These are phyloP conservation scores for Nitzschia inconspicua DNA, from an alignment of 108 stramenopile species.

Conservation along the genomic window DNA sequence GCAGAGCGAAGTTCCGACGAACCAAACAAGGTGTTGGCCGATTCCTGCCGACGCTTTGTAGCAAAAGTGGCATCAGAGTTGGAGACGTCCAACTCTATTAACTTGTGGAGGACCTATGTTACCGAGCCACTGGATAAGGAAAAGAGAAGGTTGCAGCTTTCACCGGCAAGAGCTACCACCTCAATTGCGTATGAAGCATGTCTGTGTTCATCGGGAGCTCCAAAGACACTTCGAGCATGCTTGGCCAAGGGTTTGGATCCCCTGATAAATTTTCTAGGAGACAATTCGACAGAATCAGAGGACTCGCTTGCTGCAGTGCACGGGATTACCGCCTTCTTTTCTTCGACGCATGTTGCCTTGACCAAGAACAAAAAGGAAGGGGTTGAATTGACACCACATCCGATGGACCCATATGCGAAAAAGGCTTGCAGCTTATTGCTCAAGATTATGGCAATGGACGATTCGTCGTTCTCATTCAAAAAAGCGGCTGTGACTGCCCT, in stretches of 20 bases:
- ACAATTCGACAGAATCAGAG: slow-evolving; percentile 40
- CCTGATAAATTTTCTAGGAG: slow-evolving; percentile 23
- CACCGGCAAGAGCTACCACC: slow-evolving; percentile 50
- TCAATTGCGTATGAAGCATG: slow-evolving; percentile 78
- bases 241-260: slow-evolving; percentile 45
- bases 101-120: slow-evolving; percentile 63
- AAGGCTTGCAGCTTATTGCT: slow-evolving; percentile 32
- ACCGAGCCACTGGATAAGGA: slow-evolving; percentile 34
- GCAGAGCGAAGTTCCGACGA: slow-evolving; percentile 2
- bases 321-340: slow-evolving; percentile 69
- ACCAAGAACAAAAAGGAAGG: slow-evolving; percentile 30
- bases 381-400: slow-evolving; percentile 68
- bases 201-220: slow-evolving; percentile 60
- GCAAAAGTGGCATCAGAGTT: slow-evolving; percentile 47
- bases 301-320: slow-evolving; percentile 49
- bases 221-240: slow-evolving; percentile 53
- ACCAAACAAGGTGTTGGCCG: slow-evolving; percentile 48
- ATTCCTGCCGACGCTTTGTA: slow-evolving; percentile 54
- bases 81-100: slow-evolving; percentile 25
- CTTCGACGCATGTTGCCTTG: slow-evolving; percentile 56
- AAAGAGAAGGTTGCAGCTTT: slow-evolving; percentile 30
- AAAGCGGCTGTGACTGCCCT: slow-evolving; percentile 11
- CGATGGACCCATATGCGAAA: slow-evolving; percentile 41
- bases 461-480: slow-evolving; percentile 4
- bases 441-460: slow-evolving; percentile 7